Evolutionary conservation across 2,329 filamentous ascomycete genomes (phyloP).

Genomic region (Domatiomyces globalis): DNA sequence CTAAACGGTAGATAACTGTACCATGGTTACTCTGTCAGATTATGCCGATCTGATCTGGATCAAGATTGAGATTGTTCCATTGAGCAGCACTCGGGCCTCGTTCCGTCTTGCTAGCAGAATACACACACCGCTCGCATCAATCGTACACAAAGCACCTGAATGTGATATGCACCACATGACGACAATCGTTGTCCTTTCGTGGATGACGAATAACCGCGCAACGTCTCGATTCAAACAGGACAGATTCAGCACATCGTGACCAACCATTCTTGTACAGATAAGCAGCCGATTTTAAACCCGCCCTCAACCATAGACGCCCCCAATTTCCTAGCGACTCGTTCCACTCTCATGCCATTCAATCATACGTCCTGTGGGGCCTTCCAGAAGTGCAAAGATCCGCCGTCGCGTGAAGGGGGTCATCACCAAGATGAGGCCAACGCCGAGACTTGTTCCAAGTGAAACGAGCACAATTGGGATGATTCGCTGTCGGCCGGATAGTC

Average conservation of each 20-base stretch:
- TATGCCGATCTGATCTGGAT: background rate
- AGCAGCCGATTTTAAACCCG: background rate
- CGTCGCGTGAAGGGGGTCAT: conserved; percentile 15
- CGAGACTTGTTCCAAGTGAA: conserved; percentile 7
- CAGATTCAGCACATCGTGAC: background rate
- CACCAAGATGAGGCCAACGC: conserved; percentile 13
- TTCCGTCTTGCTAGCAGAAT: background rate
- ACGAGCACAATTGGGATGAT: conserved; percentile 2
- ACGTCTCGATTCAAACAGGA: background rate
- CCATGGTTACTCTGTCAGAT: background rate
- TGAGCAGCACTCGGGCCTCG: background rate
- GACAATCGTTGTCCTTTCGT: background rate
- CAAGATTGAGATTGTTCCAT: too few species aligned
- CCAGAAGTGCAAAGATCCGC: conserved; percentile 8
- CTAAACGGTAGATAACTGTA: background rate
- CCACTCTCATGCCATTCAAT: conserved; percentile 17
- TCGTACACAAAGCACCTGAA: background rate
- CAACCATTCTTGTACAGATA: background rate
- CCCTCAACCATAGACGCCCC: background rate
- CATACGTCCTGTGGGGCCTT: conserved; percentile 8
- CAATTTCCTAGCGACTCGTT: background rate
- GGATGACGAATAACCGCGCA: background rate
- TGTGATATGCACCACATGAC: background rate
- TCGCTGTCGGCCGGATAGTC: conserved; percentile 18
- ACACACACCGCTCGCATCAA: background rate